Evolutionary conservation across 2,329 filamentous ascomycete species (phyloP), one percentile per base, ranked within the genome.

Genomic region (Colletotrichum sp.): DNA sequence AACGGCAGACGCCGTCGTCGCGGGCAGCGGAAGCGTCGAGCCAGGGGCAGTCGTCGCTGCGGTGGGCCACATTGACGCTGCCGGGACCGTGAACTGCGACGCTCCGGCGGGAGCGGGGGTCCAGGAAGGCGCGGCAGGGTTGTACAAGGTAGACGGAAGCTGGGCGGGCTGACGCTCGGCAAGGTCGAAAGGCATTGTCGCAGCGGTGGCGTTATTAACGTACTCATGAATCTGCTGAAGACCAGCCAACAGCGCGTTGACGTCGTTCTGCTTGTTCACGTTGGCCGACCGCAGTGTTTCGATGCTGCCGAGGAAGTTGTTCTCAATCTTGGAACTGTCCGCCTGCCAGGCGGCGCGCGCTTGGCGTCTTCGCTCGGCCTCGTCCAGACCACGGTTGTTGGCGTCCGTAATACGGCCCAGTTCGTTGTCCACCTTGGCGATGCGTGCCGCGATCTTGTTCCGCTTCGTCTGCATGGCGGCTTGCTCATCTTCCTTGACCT

Each of bases 351-450:
- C 82, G 25, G 83, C 83, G 6, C 88, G 88, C 72, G 90, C 88
- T 79, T 91, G 90, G 13, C 87, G 87, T 52, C 89, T 88, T 12
- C 90, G 89, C 79, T 92, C 92, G 71, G 91, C 93, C 81, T 93
- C 92, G 77, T 92, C 90, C 25, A 93, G 87, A 2, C 92, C 92
- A 65, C 92, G 89, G 67, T 88, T 89, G 82, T 94, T 94, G 79
- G 93, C 93, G 79, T 93, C 92, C 29, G 90, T 89, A 79, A 96
- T 92, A 79, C 92, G 92, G 72, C 92, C 92, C 79, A 94, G 90
- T 83, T 96, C 94, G 78, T 91, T 92, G 78, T 94, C 92, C 29
- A 95, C 91, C 86, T 95, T 95, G 81, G 90, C 89, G 79, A 95
- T 93, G 67, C 94, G 92, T 30, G 91, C 89, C 71, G 92, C 91